phyloP scores from a whole-genome alignment of 169 alveolate species.

The Prorocentrum cordatum region DNA sequence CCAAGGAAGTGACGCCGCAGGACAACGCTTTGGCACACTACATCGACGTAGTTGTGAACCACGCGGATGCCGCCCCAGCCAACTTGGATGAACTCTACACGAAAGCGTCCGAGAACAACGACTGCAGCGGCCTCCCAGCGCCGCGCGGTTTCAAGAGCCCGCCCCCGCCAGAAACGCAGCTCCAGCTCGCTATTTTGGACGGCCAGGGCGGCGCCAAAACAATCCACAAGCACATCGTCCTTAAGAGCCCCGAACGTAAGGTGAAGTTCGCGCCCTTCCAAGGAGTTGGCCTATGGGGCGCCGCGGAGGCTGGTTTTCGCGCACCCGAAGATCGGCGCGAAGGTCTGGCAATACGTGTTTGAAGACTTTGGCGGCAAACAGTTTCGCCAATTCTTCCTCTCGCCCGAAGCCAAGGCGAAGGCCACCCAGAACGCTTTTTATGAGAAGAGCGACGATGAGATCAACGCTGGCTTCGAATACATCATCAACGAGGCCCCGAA shows the following conservation, averaged over 20 bases:
- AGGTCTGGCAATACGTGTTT: not conserved
- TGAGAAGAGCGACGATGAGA: slow-evolving; percentile 6
- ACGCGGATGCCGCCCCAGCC: not conserved
- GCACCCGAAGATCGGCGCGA: not conserved
- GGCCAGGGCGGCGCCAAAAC: not conserved
- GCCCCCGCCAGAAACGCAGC: not conserved
- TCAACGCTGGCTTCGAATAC: slow-evolving; percentile 20
- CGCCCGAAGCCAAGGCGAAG: not conserved
- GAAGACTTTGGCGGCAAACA: not conserved
- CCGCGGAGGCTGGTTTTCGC: not conserved
- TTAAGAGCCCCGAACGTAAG: not conserved
- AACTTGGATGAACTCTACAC: not conserved
- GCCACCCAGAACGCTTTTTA: not conserved
- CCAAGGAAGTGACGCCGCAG: not conserved
- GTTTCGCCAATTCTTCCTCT: not conserved
- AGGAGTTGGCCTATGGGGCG: not conserved
- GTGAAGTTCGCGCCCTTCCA: not conserved
- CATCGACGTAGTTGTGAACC: not conserved
- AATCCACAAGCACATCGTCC: not conserved
- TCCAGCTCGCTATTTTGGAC: not conserved
- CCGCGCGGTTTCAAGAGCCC: not conserved
- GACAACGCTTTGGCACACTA: not conserved
- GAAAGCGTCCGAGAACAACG: not conserved
- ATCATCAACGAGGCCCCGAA: not conserved
- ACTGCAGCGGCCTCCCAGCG: not conserved